Evolutionary conservation across 768 basidiomycete genomes (phyloP).

Genomic region (Fistulinella prunicolor): DNA sequence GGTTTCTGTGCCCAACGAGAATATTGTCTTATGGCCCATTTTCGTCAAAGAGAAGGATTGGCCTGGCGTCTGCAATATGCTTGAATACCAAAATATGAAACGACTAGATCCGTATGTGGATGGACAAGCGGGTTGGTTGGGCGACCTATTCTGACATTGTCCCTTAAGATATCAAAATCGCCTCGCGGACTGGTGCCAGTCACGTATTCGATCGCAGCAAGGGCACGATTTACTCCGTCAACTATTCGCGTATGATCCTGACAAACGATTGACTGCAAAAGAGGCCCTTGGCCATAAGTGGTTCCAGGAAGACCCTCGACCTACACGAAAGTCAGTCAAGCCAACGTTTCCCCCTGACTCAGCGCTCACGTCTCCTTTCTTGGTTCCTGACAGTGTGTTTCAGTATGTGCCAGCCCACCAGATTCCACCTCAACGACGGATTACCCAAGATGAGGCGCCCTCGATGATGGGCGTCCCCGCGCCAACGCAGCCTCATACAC

Average conservation of each 20-base stretch:
- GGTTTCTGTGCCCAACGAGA: background rate
- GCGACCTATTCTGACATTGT: conserved; percentile 1
- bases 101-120: conserved; percentile 65
- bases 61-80: conserved; percentile 82
- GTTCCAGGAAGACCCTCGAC: conserved; percentile 89
- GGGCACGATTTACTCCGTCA: conserved; percentile 84
- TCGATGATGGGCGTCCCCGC: conserved; percentile 73
- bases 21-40: conserved; percentile 1
- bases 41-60: conserved; percentile 71
- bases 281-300: conserved; percentile 83
- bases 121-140: background rate
- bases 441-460: conserved; percentile 90
- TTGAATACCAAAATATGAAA: conserved; percentile 82
- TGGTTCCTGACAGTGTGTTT: conserved; percentile 72
- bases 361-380: conserved; percentile 8
- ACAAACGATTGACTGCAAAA: conserved; percentile 76
- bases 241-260: conserved; percentile 90
- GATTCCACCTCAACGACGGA: conserved; percentile 81
- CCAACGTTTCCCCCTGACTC: background rate
- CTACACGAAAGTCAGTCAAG: conserved; percentile 74
- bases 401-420: conserved; percentile 59
- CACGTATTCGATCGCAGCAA: conserved; percentile 53
- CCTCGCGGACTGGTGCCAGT: conserved; percentile 72
- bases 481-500: conserved; percentile 43
- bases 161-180: conserved; percentile 54